Conservation (phyloP, 2,329 filamentous ascomycete genomes). For the Sporothrix globosa region DNA sequence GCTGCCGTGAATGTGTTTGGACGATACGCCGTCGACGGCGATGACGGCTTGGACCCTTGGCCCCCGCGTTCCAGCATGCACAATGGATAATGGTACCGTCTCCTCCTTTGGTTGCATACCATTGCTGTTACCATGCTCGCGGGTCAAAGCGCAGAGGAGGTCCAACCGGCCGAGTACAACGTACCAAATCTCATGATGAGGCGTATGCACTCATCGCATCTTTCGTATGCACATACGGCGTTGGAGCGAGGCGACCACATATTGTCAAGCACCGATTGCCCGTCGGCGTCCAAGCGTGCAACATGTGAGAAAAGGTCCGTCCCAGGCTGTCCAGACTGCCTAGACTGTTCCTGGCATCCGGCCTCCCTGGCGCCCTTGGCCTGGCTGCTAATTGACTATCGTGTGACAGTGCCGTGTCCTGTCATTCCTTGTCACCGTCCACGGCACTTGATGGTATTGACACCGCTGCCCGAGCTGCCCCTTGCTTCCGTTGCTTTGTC, state of each 20-base stretch:
- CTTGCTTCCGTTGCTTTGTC: background rate
- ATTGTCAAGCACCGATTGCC: background rate
- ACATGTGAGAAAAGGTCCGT: background rate
- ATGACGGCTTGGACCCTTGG: background rate
- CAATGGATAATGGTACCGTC: background rate
- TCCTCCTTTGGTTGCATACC: background rate
- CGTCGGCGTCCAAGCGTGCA: background rate
- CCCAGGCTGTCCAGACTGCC: background rate
- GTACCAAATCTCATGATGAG: no score
- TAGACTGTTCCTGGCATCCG: no score
- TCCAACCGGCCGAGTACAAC: background rate
- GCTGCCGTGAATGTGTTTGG: background rate
- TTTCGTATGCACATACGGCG: constrained; percentile 7
- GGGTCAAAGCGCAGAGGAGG: constrained; percentile 23
- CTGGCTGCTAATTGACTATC: no score
- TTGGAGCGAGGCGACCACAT: background rate
- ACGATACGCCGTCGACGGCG: no score
- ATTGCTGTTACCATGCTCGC: constrained; percentile 18
- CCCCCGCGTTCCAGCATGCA: background rate
- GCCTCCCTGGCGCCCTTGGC: no score
- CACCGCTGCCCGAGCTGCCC: no score
- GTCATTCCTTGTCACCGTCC: no score
- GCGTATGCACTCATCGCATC: background rate
- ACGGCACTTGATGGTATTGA: no score
- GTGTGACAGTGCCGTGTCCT: no score